These are phyloP conservation scores for Jackrogersella minutella DNA, from an alignment of 495 filamentous ascomycete species.

Conservation along the genomic window DNA sequence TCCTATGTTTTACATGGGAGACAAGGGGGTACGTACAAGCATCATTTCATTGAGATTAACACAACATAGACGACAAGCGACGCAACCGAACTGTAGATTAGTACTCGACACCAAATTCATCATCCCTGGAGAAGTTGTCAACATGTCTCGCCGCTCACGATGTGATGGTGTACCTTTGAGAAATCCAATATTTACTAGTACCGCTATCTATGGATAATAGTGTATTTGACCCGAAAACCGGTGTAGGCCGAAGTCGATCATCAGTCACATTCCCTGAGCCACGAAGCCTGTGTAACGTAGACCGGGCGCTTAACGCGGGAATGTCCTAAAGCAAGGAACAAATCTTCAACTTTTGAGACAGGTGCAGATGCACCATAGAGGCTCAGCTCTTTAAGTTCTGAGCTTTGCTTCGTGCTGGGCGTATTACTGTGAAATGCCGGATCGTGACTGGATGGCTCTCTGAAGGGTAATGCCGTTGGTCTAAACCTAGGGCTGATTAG, in stretches of 20 bases:
- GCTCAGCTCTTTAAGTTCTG: conserved; percentile 28
- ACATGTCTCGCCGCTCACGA: not conserved
- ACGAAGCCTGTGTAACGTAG: conserved; percentile 25
- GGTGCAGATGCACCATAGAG: conserved; percentile 21
- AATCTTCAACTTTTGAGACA: conserved; percentile 23
- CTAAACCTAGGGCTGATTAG: conserved; percentile 3
- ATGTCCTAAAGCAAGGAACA: conserved; percentile 11
- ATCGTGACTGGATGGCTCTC: conserved; percentile 16
- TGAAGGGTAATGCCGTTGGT: conserved; percentile 1
- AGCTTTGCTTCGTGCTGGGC: conserved; percentile 5
- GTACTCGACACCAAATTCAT: not conserved
- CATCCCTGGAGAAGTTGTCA: not conserved
- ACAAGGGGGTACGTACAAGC: not conserved
- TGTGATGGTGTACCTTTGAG: not conserved
- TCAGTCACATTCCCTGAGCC: conserved; percentile 25
- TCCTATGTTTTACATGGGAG: not conserved
- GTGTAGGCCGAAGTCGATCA: conserved; percentile 12
- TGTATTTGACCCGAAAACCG: not conserved
- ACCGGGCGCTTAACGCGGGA: conserved; percentile 28
- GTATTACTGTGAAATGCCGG: conserved; percentile 1
- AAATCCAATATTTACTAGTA: not conserved
- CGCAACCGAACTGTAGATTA: not conserved
- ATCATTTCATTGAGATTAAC: not conserved
- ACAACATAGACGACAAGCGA: too few relatives aligned
- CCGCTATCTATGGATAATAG: not conserved